Evolutionary conservation across 208 protist genomes (phyloP), one percentile per base, ranked within the genome.

Genomic region (Crithidia brevicula): DNA sequence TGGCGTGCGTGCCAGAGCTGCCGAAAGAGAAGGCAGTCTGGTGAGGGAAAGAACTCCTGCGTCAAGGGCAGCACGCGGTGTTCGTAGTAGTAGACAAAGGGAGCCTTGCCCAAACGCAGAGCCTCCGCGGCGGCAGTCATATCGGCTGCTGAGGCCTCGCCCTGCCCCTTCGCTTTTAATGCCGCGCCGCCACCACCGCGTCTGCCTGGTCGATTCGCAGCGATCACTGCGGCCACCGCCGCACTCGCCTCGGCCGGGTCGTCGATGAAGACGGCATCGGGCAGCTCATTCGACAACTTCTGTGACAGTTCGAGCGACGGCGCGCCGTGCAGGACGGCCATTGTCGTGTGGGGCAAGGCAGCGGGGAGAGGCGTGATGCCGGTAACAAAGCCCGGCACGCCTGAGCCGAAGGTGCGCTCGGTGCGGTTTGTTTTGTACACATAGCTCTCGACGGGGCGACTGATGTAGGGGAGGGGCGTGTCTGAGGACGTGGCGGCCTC

Each of bases 51-150:
- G 53, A 84, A 85, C 27, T 77, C 69, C 28, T 46, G 36, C 18
- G 74, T 89, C 23, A 89, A 63, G 11, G 83, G 83, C 11, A 89
- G 51, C 18, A 82, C 77, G 4, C 76, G 83, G 36, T 84, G 76
- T 31, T 89, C 72, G 45, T 74, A 81, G 57, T 77, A 80, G 77
- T 82, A 82, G 22, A 70, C 53, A 34, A 60, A 67, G 2, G 25
- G 66, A 6, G 45, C 34, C 46, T 64, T 66, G 23, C 62, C 58
- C 9, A 30, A 4, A 8, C 57, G 52, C 22, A 74, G 59, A 7
- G 65, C 65, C 34, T 53, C 31, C 8, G 53, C 40, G 6, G 65
- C 65, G 0, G 65, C 8, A 23, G 31, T 57, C 45, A 13, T 33
- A 16, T 22, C 33, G 9, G 10, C 33, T 20, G 40, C 33, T n/a